A percentile compares a stretch with the other conserved stretches of the same genome.
Conservation (phyloP, 305 asterid genomes). For the Fraxinus baroniana region DNA sequence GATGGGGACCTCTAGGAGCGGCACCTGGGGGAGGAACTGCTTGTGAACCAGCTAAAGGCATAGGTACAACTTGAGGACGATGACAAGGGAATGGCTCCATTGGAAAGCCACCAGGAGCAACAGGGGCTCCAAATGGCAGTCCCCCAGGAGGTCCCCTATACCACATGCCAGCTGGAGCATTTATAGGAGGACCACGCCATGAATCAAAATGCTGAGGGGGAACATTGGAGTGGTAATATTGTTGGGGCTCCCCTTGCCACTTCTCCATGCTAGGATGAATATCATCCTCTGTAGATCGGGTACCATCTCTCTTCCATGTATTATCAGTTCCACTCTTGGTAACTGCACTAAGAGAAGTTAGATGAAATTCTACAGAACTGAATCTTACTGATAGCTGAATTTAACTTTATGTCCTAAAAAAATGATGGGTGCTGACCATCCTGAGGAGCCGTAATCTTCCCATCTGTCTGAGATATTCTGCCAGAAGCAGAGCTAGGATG, state of each 20-base stretch:
- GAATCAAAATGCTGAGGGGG: constrained; percentile 79
- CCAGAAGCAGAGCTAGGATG: constrained; percentile 83
- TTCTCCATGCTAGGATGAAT: constrained; percentile 53
- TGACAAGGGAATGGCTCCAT: constrained; percentile 79
- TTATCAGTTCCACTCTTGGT: constrained; percentile 46
- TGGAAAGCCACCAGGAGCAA: constrained; percentile 80
- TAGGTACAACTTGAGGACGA: constrained; percentile 77
- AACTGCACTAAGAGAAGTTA: constrained; percentile 51
- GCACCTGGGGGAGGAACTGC: constrained; percentile 57
- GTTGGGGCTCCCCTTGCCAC: constrained; percentile 88
- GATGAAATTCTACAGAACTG: constrained; percentile 10
- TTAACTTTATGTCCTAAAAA: neutral
- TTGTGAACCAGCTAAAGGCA: constrained; percentile 67
- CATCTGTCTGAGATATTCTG: constrained; percentile 40
- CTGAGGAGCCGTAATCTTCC: constrained; percentile 39
- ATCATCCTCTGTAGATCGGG: constrained; percentile 58
- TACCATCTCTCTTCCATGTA: constrained; percentile 61
- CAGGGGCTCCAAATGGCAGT: constrained; percentile 74
- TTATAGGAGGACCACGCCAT: constrained; percentile 86
- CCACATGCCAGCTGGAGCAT: constrained; percentile 76
- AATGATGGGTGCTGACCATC: constrained; percentile 48
- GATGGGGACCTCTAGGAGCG: constrained; percentile 88
- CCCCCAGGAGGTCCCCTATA: constrained; percentile 80
- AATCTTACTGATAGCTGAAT: neutral
- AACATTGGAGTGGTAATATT: constrained; percentile 51